Base-by-base conservation (phyloP, 148 eudicot genomes). In the Fallopia convolvulus region DNA sequence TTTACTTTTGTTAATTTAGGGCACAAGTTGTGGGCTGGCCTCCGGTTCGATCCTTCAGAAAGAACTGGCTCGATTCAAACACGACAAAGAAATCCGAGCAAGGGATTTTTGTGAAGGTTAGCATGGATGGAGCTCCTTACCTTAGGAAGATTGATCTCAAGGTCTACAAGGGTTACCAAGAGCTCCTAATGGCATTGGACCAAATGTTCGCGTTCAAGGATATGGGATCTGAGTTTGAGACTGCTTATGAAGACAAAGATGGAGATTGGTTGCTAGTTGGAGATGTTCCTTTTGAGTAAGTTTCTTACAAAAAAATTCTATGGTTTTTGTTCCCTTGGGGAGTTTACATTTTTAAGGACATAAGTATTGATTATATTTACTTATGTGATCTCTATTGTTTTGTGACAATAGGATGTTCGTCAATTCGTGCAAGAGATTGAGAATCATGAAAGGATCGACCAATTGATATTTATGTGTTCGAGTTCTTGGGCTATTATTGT, bases 1-100 rank as follows among this genome's bases (percentile, higher is more conserved):
- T 23, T 26, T 26, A 33, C 9, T 66, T 33, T 33, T 36, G 70
- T 44, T 44, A 5, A 18, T 78, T 20, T 78, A 89, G 92, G 85
- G 83, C 92, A 70, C 88, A 89, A 83, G 92, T 89, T 3, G 88
- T 89, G 58, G 92, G 92, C 23, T 89, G 92, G 92, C 92, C 90
- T 77, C 92, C 92, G 1, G 87, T 89, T 14, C 72, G 92, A 74
- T 82, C 88, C 11, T 87, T 80, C 81, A 23, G 92, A 33, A 89
- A 85, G 83, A 89, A 87, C 83, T 75, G 61, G 60, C 76, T 87
- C 36, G 42, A 87, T 21, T 78, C 74, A 75, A 83, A 82, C 61
- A 83, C 80, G 78, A 86, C 84, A 80, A 78, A 75, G 65, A 58
- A 58, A 58, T 6, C 65, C 65, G 65, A 61, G 68, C 36, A 26